Evolutionary conservation across 1,139 yeast genomes (phyloP).

Genomic region (Protomyces pachydermus): DNA sequence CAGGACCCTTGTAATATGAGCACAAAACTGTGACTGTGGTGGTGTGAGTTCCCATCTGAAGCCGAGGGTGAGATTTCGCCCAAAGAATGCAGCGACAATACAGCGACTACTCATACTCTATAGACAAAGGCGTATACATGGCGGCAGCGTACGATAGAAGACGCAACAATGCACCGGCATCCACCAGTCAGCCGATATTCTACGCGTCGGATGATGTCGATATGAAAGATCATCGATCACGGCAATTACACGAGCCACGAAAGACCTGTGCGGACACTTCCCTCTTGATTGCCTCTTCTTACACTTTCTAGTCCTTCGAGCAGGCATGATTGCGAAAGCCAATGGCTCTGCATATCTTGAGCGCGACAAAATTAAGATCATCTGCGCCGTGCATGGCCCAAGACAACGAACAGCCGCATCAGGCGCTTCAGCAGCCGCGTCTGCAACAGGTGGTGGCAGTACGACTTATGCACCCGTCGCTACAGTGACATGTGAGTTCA

Average conservation of each 20-base stretch:
- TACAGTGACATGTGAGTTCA: not conserved
- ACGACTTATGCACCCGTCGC: not conserved
- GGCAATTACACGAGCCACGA: not conserved
- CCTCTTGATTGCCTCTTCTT: not conserved
- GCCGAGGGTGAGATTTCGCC: no score
- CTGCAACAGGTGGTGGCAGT: not conserved
- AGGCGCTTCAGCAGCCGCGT: not conserved
- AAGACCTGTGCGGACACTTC: not conserved
- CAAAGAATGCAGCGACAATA: no score
- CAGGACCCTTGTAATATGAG: no score
- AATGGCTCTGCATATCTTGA: conserved; percentile 13
- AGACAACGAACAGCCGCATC: not conserved
- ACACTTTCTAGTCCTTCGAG: not conserved
- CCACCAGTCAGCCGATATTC: conserved; percentile 1
- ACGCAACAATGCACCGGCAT: conserved; percentile 11
- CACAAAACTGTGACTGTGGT: no score
- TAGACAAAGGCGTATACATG: not conserved
- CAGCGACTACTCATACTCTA: no score
- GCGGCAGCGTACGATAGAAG: conserved; percentile 14
- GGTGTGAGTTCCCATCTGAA: no score
- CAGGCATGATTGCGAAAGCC: not conserved
- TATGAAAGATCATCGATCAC: not conserved
- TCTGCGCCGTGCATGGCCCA: conserved; percentile 11
- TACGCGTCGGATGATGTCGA: not conserved
- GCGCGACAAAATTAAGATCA: not conserved